Base-by-base conservation (phyloP, 2,329 filamentous ascomycete species). In the Metarhizium rileyi region DNA sequence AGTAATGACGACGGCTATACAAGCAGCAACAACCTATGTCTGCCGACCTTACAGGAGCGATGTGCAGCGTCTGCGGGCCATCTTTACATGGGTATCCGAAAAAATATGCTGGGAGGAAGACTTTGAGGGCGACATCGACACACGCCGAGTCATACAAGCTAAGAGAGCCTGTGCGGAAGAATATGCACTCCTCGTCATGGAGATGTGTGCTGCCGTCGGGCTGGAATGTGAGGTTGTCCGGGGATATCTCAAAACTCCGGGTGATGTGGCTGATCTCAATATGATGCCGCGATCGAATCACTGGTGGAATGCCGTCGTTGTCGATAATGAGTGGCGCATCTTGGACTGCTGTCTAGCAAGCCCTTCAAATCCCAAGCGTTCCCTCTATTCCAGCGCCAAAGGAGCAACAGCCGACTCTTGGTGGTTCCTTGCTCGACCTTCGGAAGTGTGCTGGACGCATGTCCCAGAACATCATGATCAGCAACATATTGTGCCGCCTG, bases 51-150 rank as follows among this genome's bases (percentile, higher is more conserved):
- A 96, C 65, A 80, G 90, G 52, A 96, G 88, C 66, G 91, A 97
- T 59, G 88, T 96, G 1, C 93, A 98, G 65, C 81, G 90, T 33
- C 70, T 98, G 25, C 81, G 94, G 23, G 91, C 93, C 16, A 97
- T 98, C 54, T 98, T 97, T 61, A 96, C 87, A 1, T 98, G 91
- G 91, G 88, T 95, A 5, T 81, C 88, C n/a, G 93, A 98, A 64
- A 90, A 91, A 58, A 84, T 98, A 50, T 80, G 80, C 28, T 98
- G 93, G 93, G 93, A 98, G 63, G 91, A 96, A 59, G 90, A 95
- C 56, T 90, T 89, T 55, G 89, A 95, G 57, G 86, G 84, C n/a
- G 77, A 85, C 8, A 70, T 93, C 47, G 90, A 98, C 63, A 85
- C 90, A 2, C 79, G 86, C 49, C 81, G 87, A 44, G 87, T 95